phyloP scores from a whole-genome alignment of 2,329 filamentous ascomycete species.

The Calonectria pseudoturangicola region DNA sequence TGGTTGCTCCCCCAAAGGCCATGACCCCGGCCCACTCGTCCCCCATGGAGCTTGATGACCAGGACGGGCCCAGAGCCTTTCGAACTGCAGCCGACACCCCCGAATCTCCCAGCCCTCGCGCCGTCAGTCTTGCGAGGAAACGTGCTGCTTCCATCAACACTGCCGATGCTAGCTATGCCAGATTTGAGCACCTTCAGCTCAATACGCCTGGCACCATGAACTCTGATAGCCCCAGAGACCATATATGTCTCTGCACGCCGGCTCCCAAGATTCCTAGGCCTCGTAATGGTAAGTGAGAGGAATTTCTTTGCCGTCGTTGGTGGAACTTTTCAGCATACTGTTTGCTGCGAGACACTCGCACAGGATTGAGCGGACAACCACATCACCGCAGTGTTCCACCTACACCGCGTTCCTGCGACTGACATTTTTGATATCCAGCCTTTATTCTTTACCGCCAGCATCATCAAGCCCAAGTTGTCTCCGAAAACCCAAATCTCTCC shows the following conservation, averaged over 20 bases:
- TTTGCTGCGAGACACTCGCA: constrained; percentile 21
- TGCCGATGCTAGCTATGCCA: constrained; percentile 64
- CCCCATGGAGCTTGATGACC: constrained; percentile 50
- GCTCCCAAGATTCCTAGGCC: constrained; percentile 75
- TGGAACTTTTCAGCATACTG: constrained; percentile 14
- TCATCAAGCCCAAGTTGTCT: constrained; percentile 88
- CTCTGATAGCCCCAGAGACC: constrained; percentile 61
- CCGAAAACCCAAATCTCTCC: constrained; percentile 89
- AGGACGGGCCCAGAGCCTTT: constrained; percentile 48
- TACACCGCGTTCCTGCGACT: constrained; percentile 42
- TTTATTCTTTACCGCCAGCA: constrained; percentile 98
- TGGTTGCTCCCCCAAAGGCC: constrained; percentile 52
- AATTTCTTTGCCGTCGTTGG: constrained; percentile 43
- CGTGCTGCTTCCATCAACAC: constrained; percentile 68
- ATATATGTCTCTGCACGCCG: constrained; percentile 74
- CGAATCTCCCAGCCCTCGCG: constrained; percentile 54
- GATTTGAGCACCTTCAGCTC: constrained; percentile 56
- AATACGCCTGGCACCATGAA: constrained; percentile 55
- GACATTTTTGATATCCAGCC: constrained; percentile 72
- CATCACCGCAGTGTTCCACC: not conserved
- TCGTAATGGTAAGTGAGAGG: constrained; percentile 71
- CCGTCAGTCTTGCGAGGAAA: constrained; percentile 60
- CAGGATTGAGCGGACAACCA: constrained; percentile 9
- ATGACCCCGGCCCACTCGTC: constrained; percentile 52
- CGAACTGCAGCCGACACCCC: constrained; percentile 47